A percentile compares a stretch with the other conserved stretches of the same genome.
These are phyloP conservation scores for Tetraselmis chui DNA, from an alignment of 139 green algal genomes.

Conservation along the genomic window DNA sequence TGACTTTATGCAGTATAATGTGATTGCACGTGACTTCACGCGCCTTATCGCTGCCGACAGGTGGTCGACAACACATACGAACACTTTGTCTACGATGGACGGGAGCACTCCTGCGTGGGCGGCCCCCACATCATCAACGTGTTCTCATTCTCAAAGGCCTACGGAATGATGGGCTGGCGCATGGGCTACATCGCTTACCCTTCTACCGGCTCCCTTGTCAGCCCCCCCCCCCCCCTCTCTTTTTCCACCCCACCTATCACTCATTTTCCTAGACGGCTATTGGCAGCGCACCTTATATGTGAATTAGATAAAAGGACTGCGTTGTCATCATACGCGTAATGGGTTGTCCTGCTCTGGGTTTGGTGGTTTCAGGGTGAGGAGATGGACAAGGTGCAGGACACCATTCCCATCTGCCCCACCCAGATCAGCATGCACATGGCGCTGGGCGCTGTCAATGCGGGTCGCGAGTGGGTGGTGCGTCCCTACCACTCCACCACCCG, in stretches of 20 bases:
- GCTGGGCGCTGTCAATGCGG: constrained; percentile 38
- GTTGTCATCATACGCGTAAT: too few species aligned
- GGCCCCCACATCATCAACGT: constrained; percentile 72
- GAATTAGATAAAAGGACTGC: too few species aligned
- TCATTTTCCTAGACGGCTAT: too few species aligned
- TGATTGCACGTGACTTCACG: too few species aligned
- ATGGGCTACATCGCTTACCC: constrained; percentile 76
- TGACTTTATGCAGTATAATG: too few species aligned
- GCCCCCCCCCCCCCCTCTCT: too few species aligned
- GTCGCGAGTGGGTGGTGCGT: constrained; percentile 44
- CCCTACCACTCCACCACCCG: too few species aligned
- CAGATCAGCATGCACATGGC: constrained; percentile 69
- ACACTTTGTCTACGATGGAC: constrained; percentile 73
- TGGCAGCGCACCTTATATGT: too few species aligned
- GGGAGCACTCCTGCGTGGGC: constrained; percentile 46
- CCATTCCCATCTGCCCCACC: constrained; percentile 79
- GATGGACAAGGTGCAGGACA: constrained; percentile 88
- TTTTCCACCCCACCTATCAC: neutral
- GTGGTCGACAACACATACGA: constrained; percentile 94
- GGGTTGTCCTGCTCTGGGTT: too few species aligned
- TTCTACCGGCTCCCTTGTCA: constrained; percentile 2
- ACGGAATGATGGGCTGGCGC: constrained; percentile 49
- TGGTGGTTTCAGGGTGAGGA: constrained; percentile 24
- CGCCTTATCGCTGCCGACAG: too few species aligned
- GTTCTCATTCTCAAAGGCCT: constrained; percentile 82